Evolutionary conservation across 805 yeast species (phyloP).

Genomic region (Clavispora santaluciae): DNA sequence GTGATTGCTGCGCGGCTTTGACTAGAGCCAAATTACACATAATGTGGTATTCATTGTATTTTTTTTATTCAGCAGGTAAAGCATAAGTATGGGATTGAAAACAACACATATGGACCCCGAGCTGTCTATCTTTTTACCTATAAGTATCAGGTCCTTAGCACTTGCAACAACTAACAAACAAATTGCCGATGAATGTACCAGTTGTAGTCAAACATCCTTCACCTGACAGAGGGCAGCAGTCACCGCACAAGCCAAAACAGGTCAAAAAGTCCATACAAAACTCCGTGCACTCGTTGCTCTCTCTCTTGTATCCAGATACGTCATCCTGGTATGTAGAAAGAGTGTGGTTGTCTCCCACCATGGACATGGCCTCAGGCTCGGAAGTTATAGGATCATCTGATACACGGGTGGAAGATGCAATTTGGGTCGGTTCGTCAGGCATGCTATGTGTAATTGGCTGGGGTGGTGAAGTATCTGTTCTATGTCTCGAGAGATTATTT

Average conservation of each 20-base stretch:
- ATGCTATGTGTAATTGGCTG: too few species aligned
- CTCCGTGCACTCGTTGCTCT: slow-evolving; percentile 38
- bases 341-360: slow-evolving; percentile 8
- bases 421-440: not conserved
- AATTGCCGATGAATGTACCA: slow-evolving; percentile 35
- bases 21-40: too few species aligned
- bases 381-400: slow-evolving; percentile 7
- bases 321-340: slow-evolving; percentile 9
- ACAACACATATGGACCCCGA: not conserved
- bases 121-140: not conserved
- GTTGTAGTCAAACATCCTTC: slow-evolving; percentile 36
- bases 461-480: too few species aligned
- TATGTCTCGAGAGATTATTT: not conserved
- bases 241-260: slow-evolving; percentile 38
- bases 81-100: not conserved
- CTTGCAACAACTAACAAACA: slow-evolving; percentile 31
- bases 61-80: too few species aligned
- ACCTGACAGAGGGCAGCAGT: slow-evolving; percentile 38
- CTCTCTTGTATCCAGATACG: slow-evolving; percentile 34
- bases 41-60: too few species aligned
- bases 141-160: slow-evolving; percentile 10
- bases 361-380: slow-evolving; percentile 12
- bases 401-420: not conserved
- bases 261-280: slow-evolving; percentile 33
- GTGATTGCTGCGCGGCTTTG: too few species aligned